These are phyloP conservation scores for Aspergillus cavernicola DNA, from an alignment of 495 filamentous ascomycete genomes.

Conservation along the genomic window DNA sequence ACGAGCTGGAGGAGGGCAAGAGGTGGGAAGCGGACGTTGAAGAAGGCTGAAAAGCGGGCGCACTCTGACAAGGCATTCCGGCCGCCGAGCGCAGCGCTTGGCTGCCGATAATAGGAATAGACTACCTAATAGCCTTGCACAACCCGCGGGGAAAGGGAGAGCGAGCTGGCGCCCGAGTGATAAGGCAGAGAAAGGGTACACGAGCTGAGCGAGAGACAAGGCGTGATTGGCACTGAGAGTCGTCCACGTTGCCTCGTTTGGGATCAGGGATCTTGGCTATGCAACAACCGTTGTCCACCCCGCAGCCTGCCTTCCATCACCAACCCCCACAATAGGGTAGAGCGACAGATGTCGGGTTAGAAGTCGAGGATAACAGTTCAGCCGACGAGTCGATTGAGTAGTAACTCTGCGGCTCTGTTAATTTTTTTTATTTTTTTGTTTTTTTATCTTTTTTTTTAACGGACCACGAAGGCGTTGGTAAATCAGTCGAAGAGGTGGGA, in stretches of 20 bases:
- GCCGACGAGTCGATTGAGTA: not conserved
- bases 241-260: slow-evolving; percentile 23
- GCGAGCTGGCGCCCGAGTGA: slow-evolving; percentile 3
- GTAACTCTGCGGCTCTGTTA: not conserved
- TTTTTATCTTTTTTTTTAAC: not conserved
- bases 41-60: slow-evolving; percentile 11
- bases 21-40: slow-evolving; percentile 6
- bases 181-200: slow-evolving; percentile 7
- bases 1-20: slow-evolving; percentile 4
- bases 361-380: not conserved
- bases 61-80: slow-evolving; percentile 18
- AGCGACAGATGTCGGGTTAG: not conserved
- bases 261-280: slow-evolving; percentile 23
- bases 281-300: slow-evolving; percentile 19
- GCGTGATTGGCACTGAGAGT: slow-evolving; percentile 16
- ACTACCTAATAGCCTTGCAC: slow-evolving; percentile 9
- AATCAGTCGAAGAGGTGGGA: not conserved
- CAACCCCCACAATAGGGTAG: slow-evolving; percentile 13
- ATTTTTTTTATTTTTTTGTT: no score
- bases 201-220: not conserved
- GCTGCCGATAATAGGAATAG: slow-evolving; percentile 8
- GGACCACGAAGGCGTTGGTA: not conserved
- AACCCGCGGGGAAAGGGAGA: slow-evolving; percentile 6
- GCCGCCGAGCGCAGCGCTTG: slow-evolving; percentile 11
- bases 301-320: slow-evolving; percentile 19